Conservation (phyloP, 2,329 filamentous ascomycete species). For the Sporothrix mexicana region DNA sequence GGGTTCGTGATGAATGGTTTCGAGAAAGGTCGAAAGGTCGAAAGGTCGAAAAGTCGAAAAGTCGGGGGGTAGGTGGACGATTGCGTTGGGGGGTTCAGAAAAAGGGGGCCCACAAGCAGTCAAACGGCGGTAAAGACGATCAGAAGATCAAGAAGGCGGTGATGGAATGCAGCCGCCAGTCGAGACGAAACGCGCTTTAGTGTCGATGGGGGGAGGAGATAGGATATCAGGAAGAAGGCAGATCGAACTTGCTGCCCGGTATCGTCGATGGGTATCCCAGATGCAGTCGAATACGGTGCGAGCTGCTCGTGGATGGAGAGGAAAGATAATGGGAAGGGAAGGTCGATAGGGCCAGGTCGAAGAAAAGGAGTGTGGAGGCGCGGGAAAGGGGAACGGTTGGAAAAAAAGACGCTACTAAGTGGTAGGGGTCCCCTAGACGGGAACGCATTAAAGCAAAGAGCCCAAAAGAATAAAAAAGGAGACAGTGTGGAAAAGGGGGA, state of each 20-base stretch:
- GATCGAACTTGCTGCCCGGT: constrained; percentile 1
- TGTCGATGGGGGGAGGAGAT: constrained; percentile 5
- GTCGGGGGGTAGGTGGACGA: constrained; percentile 14
- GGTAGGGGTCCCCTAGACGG: constrained; percentile 36
- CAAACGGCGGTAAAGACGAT: constrained; percentile 35
- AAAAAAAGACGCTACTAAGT: constrained; percentile 37
- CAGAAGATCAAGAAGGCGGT: constrained; percentile 28
- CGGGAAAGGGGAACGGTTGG: constrained; percentile 35
- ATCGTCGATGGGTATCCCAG: constrained; percentile 15
- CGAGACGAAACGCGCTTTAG: constrained; percentile 9
- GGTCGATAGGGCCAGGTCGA: constrained; percentile 23
- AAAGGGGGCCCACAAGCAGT: constrained; percentile 28
- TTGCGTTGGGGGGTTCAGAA: constrained; percentile 22
- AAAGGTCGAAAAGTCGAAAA: background rate
- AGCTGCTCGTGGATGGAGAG: constrained; percentile 21
- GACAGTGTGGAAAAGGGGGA: background rate
- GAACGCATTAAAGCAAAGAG: constrained; percentile 37
- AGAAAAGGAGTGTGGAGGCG: constrained; percentile 38
- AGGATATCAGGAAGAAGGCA: background rate
- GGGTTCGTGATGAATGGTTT: background rate
- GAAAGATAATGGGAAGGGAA: constrained; percentile 24
- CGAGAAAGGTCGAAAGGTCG: background rate
- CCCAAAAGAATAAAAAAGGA: constrained; percentile 33
- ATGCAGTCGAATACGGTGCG: constrained; percentile 15
- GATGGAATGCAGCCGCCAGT: constrained; percentile 23